Base-by-base conservation (phyloP, 192 early-diverging fungal genomes). In the Gigaspora rosea region DNA sequence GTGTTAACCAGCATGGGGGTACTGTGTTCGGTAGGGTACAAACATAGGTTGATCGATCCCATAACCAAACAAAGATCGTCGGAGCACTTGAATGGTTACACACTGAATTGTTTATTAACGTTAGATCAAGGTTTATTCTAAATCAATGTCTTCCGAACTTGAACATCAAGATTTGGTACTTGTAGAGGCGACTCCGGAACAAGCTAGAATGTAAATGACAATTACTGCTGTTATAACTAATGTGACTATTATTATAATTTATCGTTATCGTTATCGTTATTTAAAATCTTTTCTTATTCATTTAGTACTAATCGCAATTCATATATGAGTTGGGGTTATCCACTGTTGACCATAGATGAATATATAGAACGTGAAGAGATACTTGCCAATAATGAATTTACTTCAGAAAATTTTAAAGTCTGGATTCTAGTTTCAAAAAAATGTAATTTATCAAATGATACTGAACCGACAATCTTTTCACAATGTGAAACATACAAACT, bases 401-500 rank as follows among this genome's bases (percentile, higher is more conserved):
- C 33, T 16, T 33, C 9, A 9, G 56, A 73, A 10, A 73, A 59
- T 18, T 73, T 73, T 47, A 57, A 20, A 15, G 57, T 59, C 20
- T 73, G 72, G 72, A 27, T 59, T 27, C 27, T 27, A 27, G 27
- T 27, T 27, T 27, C n/a, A n/a, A n/a, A n/a, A n/a, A n/a, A n/a
- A n/a, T 35, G 41, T 2, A 16, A 56, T 46, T 13, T 32, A 15
- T 22, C n/a, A 2, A 35, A 65, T n/a, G 32, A 16, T 18, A 73
- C 56, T n/a, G 27, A 27, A 27, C 12, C 41, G 20, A 59, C 27
- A 16, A 59, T 73, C 46, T 6, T 73, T 50, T 57, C 46, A 9
- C 3, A 52, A 59, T 73, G 54, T 22, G 54, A 73, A 59, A 73
- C 72, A 32, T 73, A 41, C 36, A 13, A 8, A 73, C 52, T 52